These are phyloP conservation scores for Yarrowia sp. DNA, from an alignment of 805 yeast species.

Conservation along the genomic window DNA sequence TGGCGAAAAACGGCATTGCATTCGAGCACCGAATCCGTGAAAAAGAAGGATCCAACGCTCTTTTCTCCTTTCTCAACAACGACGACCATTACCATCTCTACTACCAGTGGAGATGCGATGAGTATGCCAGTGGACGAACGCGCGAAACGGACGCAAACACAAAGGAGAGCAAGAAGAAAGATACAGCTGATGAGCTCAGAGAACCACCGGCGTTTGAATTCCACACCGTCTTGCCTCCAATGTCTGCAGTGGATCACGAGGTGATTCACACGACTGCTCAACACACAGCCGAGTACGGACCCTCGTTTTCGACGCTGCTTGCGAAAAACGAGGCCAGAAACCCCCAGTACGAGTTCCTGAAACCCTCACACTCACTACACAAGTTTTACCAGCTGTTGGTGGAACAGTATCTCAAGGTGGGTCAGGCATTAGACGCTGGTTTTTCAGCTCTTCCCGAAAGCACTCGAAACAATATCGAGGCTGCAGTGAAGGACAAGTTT, in stretches of 20 bases:
- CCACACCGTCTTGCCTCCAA: slow-evolving; percentile 49
- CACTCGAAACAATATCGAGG: slow-evolving; percentile 43
- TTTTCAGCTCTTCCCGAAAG: slow-evolving; percentile 40
- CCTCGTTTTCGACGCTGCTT: slow-evolving; percentile 54
- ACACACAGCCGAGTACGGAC: slow-evolving; percentile 68
- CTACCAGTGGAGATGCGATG: slow-evolving; percentile 59
- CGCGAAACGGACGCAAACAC: background rate
- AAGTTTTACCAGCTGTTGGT: slow-evolving; percentile 58
- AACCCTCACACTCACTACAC: slow-evolving; percentile 66
- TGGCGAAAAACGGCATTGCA: slow-evolving; percentile 66
- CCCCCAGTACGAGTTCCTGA: slow-evolving; percentile 72
- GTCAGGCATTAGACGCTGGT: slow-evolving; percentile 45
- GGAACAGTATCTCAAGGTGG: slow-evolving; percentile 60
- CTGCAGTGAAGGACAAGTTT: slow-evolving; percentile 49
- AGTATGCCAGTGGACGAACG: slow-evolving; percentile 43
- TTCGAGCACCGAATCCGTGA: slow-evolving; percentile 66
- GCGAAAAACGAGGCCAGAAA: slow-evolving; percentile 47
- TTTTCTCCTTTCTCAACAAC: slow-evolving; percentile 68
- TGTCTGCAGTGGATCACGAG: slow-evolving; percentile 70
- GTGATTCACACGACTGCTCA: slow-evolving; percentile 76
- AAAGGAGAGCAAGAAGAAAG: background rate
- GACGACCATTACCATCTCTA: slow-evolving; percentile 64
- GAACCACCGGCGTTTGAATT: slow-evolving; percentile 49
- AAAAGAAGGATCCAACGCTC: slow-evolving; percentile 56
- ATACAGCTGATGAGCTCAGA: slow-evolving; percentile 39